Conservation (phyloP, 164 flowering plant genomes). For the Vitis rupestris region DNA sequence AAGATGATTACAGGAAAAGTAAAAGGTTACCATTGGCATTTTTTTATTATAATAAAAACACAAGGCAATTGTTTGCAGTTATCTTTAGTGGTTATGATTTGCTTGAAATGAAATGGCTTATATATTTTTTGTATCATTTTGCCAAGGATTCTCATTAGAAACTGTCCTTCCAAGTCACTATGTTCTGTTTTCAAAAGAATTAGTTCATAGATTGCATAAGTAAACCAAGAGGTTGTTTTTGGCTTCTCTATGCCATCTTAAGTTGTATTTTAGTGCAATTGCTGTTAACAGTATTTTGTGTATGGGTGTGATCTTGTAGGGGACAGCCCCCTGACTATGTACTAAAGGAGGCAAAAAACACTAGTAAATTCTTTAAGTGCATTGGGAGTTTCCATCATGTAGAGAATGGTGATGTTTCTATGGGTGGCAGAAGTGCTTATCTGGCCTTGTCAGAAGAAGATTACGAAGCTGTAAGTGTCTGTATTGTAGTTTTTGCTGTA, state of each 20-base stretch:
- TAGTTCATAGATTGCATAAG: too few relatives aligned
- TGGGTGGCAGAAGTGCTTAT: constrained; percentile 53
- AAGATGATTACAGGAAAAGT: too few relatives aligned
- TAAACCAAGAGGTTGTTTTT: too few relatives aligned
- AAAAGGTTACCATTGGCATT: too few relatives aligned
- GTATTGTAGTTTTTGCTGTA: background rate
- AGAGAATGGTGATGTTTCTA: constrained; percentile 45
- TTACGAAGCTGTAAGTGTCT: constrained; percentile 86
- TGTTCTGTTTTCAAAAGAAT: too few relatives aligned
- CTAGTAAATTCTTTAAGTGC: constrained; percentile 83
- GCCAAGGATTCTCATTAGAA: background rate
- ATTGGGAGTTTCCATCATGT: constrained; percentile 53
- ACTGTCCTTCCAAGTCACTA: background rate
- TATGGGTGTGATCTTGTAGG: constrained; percentile 40
- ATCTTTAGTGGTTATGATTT: background rate
- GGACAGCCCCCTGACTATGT: constrained; percentile 96
- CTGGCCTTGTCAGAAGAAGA: constrained; percentile 75
- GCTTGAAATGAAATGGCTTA: background rate
- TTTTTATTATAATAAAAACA: too few relatives aligned
- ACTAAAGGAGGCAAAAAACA: constrained; percentile 77
- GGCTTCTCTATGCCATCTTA: background rate
- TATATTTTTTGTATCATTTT: background rate
- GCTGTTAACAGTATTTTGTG: background rate
- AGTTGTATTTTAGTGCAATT: background rate
- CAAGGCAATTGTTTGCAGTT: too few relatives aligned